phyloP scores from a whole-genome alignment of 768 basidiomycete species.

The Pleurotus citrinopileatus region DNA sequence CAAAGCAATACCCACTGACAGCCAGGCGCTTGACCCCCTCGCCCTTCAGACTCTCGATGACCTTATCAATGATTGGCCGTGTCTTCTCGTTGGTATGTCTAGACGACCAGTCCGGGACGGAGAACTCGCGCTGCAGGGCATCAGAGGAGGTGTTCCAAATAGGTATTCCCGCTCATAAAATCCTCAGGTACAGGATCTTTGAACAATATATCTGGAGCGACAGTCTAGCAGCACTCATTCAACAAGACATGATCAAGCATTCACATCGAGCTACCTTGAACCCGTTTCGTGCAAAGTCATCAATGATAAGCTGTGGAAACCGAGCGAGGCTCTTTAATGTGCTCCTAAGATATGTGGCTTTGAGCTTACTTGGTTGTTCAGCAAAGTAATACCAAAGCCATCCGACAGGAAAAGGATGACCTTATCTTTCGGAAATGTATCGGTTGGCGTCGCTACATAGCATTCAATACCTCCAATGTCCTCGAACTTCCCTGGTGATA shows the following conservation, averaged over 20 bases:
- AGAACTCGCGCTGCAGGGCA: background rate
- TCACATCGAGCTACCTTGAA: slow-evolving; percentile 25
- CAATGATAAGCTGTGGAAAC: slow-evolving; percentile 24
- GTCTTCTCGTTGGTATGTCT: slow-evolving; percentile 20
- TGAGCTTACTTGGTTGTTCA: slow-evolving; percentile 40
- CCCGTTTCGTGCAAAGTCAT: slow-evolving; percentile 37
- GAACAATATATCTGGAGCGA: slow-evolving; percentile 12
- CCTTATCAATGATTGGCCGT: slow-evolving; percentile 25
- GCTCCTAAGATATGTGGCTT: background rate
- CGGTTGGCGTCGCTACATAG: slow-evolving; percentile 53
- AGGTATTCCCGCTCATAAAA: background rate
- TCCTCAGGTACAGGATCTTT: slow-evolving; percentile 14
- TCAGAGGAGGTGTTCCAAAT: background rate
- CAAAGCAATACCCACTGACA: slow-evolving; percentile 29
- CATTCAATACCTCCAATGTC: slow-evolving; percentile 42
- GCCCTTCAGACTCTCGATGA: slow-evolving; percentile 26
- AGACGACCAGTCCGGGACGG: slow-evolving; percentile 24
- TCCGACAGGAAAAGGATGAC: slow-evolving; percentile 54
- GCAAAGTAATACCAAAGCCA: slow-evolving; percentile 45
- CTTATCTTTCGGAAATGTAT: slow-evolving; percentile 52
- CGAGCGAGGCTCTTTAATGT: background rate
- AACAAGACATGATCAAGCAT: background rate
- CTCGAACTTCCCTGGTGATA: slow-evolving; percentile 41
- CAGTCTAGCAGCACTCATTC: slow-evolving; percentile 9
- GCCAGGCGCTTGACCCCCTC: slow-evolving; percentile 29